Conservation (phyloP, 192 early-diverging fungal species). For the Gaertneriomyces sp. region DNA sequence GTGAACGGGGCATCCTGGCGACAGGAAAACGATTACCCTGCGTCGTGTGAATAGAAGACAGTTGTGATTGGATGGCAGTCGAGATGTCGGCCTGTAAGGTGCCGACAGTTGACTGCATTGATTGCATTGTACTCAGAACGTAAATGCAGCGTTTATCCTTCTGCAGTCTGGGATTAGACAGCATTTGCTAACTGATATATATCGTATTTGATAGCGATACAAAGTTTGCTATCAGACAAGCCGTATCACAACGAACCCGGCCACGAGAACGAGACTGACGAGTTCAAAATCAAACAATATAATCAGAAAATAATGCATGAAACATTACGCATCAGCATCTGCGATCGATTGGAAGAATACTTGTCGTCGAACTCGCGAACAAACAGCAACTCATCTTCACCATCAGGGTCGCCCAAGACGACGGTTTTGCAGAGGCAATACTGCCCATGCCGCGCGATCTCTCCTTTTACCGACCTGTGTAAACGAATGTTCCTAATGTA, state of each 20-base stretch:
- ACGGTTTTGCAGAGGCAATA: conserved; percentile 13
- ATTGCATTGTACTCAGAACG: too few relatives aligned
- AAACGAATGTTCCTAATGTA: conserved; percentile 59
- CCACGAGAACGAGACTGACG: conserved; percentile 48
- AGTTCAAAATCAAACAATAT: conserved; percentile 41
- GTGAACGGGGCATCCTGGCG: too few relatives aligned
- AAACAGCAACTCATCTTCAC: background rate
- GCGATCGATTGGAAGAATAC: conserved; percentile 52
- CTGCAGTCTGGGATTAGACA: too few relatives aligned
- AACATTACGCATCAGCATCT: conserved; percentile 56
- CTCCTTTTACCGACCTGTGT: conserved; percentile 52
- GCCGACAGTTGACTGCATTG: background rate
- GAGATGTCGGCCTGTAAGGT: too few relatives aligned
- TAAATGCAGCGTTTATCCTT: too few relatives aligned
- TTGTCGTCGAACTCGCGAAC: conserved; percentile 2
- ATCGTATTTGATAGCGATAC: conserved; percentile 35
- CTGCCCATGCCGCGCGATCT: conserved; percentile 36
- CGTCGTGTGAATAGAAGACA: background rate
- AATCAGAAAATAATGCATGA: conserved; percentile 64
- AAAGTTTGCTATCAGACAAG: conserved; percentile 53
- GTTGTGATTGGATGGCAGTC: background rate
- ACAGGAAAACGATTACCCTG: too few relatives aligned
- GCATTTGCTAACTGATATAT: too few relatives aligned
- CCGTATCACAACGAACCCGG: conserved; percentile 65
- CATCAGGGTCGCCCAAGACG: too few relatives aligned